Conservation (phyloP, 352 stramenopile genomes). For the Pythium chondricola region DNA sequence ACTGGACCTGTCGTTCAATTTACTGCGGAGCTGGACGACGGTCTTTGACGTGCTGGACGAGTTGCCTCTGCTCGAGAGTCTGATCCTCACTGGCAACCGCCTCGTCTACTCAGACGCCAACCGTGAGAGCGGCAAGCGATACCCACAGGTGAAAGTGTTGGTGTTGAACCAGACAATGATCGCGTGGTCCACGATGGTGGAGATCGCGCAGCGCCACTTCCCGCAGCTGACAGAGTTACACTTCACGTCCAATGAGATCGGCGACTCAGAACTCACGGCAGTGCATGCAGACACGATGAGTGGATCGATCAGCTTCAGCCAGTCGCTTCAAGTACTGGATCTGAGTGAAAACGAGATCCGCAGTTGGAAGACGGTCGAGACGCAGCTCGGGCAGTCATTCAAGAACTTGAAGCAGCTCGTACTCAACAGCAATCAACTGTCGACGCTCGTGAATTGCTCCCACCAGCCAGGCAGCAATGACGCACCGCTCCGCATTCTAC, state of each 20-base stretch:
- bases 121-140: conserved; percentile 4
- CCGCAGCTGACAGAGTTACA: conserved; percentile 50
- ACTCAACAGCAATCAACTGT: conserved; percentile 51
- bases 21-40: conserved; percentile 50
- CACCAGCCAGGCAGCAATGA: background rate
- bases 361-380: conserved; percentile 42
- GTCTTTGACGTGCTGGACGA: conserved; percentile 43
- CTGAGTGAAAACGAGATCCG: conserved; percentile 52
- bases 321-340: conserved; percentile 44
- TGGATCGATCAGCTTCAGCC: background rate
- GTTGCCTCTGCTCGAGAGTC: conserved; percentile 54
- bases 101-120: conserved; percentile 24
- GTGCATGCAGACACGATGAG: background rate
- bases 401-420: conserved; percentile 54
- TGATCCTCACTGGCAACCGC: conserved; percentile 69
- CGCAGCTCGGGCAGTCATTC: conserved; percentile 28
- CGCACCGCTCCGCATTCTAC: conserved; percentile 18
- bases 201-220: conserved; percentile 45
- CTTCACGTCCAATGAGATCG: conserved; percentile 47
- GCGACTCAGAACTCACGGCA: conserved; percentile 30
- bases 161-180: conserved; percentile 66
- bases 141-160: conserved; percentile 43
- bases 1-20: conserved; percentile 70
- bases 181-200: conserved; percentile 26
- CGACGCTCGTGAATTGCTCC: conserved; percentile 36